Percentiles rank a stretch among this genome's conserved stretches.
These are phyloP conservation scores for Candolleomyces aberdarensis DNA, from an alignment of 768 basidiomycete genomes.

Conservation along the genomic window DNA sequence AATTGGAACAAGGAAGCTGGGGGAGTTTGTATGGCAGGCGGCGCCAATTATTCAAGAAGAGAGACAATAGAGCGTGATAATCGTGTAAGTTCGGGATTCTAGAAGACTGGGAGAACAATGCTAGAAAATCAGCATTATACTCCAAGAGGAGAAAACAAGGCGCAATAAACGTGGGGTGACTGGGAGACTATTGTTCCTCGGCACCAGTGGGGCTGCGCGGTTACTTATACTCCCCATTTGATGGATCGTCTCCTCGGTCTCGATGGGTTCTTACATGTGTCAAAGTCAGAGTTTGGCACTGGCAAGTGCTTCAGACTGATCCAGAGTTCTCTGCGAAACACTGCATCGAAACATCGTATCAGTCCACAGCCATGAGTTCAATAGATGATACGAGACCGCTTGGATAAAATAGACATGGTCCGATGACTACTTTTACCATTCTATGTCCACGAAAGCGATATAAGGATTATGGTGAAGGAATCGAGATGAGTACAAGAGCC, in stretches of 20 bases:
- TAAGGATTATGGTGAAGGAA: too few species aligned
- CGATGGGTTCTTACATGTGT: background rate
- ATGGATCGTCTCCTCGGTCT: background rate
- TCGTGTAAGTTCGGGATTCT: background rate
- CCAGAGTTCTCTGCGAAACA: background rate
- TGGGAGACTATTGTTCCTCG: background rate
- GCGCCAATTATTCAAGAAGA: background rate
- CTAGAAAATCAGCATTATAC: background rate
- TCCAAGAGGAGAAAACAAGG: background rate
- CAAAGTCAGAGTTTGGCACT: background rate
- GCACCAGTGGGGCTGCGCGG: background rate
- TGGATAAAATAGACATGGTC: too few species aligned
- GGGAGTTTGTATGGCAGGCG: background rate
- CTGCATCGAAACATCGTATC: too few species aligned
- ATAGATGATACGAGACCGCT: too few species aligned
- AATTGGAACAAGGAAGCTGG: background rate
- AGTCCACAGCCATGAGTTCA: too few species aligned
- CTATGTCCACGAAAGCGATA: too few species aligned
- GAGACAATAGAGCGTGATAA: background rate
- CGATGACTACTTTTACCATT: too few species aligned
- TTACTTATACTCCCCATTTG: background rate
- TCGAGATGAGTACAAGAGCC: too few species aligned
- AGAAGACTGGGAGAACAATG: background rate
- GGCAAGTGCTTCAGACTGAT: background rate
- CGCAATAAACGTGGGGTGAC: background rate